Conservation (phyloP, 73 alveolate genomes). For the Effrenium voratum region DNA sequence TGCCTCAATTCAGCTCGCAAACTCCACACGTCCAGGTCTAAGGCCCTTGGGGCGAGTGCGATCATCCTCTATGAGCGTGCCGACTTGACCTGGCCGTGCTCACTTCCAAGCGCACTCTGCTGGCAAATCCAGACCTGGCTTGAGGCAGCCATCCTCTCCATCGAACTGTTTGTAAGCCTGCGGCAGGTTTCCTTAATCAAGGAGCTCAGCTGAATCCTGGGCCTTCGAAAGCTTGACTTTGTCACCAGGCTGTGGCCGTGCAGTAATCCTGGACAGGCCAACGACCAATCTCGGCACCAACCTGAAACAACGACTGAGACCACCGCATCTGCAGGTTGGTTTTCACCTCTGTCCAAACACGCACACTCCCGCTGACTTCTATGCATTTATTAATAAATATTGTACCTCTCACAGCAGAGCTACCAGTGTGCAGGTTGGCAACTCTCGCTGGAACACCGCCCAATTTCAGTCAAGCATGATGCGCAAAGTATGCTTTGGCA, state of each 20-base stretch:
- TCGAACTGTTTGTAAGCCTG: conserved; percentile 88
- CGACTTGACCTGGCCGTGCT: conserved; percentile 36
- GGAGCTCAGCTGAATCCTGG: no score
- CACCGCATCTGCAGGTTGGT: conserved; percentile 1
- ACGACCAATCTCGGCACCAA: not conserved
- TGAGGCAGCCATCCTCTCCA: conserved; percentile 88
- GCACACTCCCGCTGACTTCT: no score
- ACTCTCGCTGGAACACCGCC: no score
- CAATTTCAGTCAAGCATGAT: no score
- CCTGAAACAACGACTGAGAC: not conserved
- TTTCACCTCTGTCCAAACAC: no score
- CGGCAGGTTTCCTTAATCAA: not conserved
- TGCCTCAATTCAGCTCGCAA: not conserved
- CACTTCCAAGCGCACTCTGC: not conserved
- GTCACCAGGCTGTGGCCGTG: conserved; percentile 90
- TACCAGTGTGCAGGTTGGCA: no score
- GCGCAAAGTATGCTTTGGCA: no score
- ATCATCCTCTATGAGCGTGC: conserved; percentile 78
- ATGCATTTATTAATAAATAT: no score
- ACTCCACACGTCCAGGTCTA: not conserved
- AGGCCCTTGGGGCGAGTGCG: conserved; percentile 4
- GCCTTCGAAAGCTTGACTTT: conserved; percentile 91
- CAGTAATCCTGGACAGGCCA: conserved; percentile 10
- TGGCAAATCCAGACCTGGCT: conserved; percentile 48
- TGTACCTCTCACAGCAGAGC: no score